Evolutionary conservation across 805 yeast genomes (phyloP), one percentile per base, ranked within the genome.

Genomic region (Candida gorgasii): DNA sequence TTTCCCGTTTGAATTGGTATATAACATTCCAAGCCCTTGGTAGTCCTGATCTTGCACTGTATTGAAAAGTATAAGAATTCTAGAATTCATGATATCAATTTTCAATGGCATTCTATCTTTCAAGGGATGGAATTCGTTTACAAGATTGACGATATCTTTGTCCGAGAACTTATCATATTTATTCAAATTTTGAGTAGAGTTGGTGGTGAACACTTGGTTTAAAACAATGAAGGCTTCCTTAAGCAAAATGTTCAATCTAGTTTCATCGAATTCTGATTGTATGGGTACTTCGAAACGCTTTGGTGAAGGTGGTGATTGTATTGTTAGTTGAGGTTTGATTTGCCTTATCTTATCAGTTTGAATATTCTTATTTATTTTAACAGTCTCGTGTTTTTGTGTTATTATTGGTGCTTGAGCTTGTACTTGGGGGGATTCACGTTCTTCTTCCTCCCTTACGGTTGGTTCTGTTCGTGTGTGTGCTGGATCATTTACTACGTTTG

Each of bases 11-110:
- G 44, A 42, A 5, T 49, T 47, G 44, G 67, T 69, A 65, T 73
- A 76, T 15, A 69, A 40, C 9, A 63, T 53, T 1, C 62, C 62
- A 17, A 59, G 42, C 1, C 69, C 69, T 7, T 55, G 53, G 13
- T 50, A 48, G 6, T 46, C 47, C 7, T 42, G 43, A 9, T 6
- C 8, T 9, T 33, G 13, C 2, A 23, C 8, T 2, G 24, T 5
- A 28, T 29, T 39, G 15, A 39, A 43, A 33, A 29, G 24, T 13
- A 41, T 19, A 14, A 30, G 23, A 4, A 41, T 27, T 17, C 26
- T 27, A 36, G 37, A 39, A 17, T 22, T 35, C 2, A 20, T 12
- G 3, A 31, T 26, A 9, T 38, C 34, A 8, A 38, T 43, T 14
- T 20, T 12, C 8, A 38, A 12, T 5, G 46, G 46, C 8, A 36